These are phyloP conservation scores for Vitis hybrid DNA, from an alignment of 177 flowering plant genomes.

Conservation along the genomic window DNA sequence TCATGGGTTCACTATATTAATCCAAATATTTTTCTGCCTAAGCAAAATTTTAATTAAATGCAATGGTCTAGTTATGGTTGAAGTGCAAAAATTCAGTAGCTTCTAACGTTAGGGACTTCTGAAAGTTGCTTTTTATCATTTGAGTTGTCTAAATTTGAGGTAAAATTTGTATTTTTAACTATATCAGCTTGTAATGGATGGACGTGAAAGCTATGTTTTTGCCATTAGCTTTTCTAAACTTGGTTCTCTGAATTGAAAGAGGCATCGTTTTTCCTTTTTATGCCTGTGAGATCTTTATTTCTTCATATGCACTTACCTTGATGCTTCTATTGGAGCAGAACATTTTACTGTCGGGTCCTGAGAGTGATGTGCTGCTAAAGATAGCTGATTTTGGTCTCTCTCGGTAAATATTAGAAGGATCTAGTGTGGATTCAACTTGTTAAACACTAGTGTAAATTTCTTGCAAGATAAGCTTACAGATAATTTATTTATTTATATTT, in stretches of 20 bases:
- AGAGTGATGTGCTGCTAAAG: conserved; percentile 49
- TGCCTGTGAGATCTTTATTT: not conserved
- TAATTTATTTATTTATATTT: not conserved
- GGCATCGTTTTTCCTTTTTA: not conserved
- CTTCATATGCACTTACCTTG: conserved; percentile 1
- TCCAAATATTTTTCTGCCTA: no score
- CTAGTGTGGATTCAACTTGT: not conserved
- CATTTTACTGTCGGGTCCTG: conserved; percentile 45
- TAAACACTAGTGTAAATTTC: not conserved
- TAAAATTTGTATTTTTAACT: not conserved
- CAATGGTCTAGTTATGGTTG: no score
- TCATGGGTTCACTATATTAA: no score
- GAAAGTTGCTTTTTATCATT: no score
- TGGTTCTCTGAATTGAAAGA: not conserved
- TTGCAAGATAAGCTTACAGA: not conserved
- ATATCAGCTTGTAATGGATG: not conserved
- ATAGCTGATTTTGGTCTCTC: conserved; percentile 71
- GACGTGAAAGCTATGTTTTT: not conserved
- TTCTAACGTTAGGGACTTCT: no score
- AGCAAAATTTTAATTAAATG: no score
- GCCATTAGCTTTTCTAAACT: not conserved
- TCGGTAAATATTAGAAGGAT: conserved; percentile 33
- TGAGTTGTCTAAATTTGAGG: not conserved
- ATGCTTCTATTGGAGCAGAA: conserved; percentile 40
- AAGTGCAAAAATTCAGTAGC: no score